These are phyloP conservation scores for Colletotrichum falcatum DNA, from an alignment of 2,329 filamentous ascomycete genomes.

Conservation along the genomic window DNA sequence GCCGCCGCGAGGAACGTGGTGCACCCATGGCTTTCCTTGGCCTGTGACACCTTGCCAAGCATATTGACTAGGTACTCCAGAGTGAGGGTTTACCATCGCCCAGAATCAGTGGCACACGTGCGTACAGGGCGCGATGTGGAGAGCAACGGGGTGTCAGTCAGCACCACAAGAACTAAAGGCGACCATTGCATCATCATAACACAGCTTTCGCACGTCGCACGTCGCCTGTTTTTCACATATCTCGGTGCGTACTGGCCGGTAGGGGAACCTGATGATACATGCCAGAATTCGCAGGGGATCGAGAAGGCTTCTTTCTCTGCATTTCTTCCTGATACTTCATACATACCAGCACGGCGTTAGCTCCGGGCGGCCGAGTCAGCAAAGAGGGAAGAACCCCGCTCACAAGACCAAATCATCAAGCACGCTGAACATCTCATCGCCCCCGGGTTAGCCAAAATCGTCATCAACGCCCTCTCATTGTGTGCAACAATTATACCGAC, in stretches of 20 bases:
- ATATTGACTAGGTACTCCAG: neutral
- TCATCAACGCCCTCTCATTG: neutral
- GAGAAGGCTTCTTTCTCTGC: neutral
- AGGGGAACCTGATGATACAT: conserved; percentile 23
- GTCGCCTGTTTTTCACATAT: neutral
- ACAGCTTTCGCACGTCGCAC: neutral
- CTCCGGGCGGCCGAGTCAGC: conserved; percentile 29
- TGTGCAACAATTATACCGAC: neutral
- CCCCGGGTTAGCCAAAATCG: neutral
- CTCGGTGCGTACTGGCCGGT: conserved; percentile 1
- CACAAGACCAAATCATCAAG: neutral
- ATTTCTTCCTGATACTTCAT: neutral
- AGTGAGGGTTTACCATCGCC: neutral
- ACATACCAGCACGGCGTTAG: conserved; percentile 15
- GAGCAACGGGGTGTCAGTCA: conserved; percentile 15
- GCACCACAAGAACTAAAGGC: conserved; percentile 1
- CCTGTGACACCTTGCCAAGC: conserved; percentile 4
- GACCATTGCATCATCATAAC: conserved; percentile 16
- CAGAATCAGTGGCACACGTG: neutral
- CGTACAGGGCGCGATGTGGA: neutral
- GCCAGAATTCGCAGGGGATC: neutral
- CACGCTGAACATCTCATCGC: conserved; percentile 12
- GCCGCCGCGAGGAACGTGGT: neutral
- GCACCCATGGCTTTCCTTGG: neutral
- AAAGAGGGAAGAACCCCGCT: conserved; percentile 30